Evolutionary conservation across 2,329 filamentous ascomycete genomes (phyloP), one percentile per base, ranked within the genome.

Genomic region (Paecilomyces formosus): DNA sequence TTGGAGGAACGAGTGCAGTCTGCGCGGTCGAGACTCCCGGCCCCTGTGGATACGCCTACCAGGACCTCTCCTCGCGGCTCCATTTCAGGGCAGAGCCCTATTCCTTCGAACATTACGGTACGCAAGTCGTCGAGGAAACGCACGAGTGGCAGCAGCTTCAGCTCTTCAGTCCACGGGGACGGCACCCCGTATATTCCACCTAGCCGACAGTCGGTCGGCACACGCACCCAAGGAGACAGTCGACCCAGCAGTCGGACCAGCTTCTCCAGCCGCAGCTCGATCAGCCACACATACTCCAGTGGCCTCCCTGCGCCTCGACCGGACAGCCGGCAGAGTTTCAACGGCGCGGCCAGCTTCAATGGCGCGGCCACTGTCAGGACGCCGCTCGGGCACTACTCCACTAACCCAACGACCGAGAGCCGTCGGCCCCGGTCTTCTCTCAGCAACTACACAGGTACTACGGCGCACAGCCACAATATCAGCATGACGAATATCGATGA

Each of bases 1-100:
- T 86, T 99, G 61, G 94, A 97, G 73, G 90, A 94, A 62, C 85
- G 94, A 52, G 93, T 99, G 9, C 92, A 97, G 61, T 91, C 88
- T 24, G 94, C 88, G 18, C 87, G 92, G 65, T 97, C 93, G 45
- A 96, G 94, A 75, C 83, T 99, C 21, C 94, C 94, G 2, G 90
- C 88, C 1, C 90, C 92, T 2, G 82, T 85, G 7, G 82, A 80
- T 57, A 94, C 89, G 0, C 92, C 92, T 3, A 91, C 92, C 18
- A 86, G 88, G 54, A 82, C 84, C 3, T 96, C 92, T n/a, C 91
- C 92, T 22, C 84, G 90, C 54, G 78, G 76, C 54, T 82, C 79
- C 55, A 74, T 79, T 7, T 64, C 79, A 21, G 74, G 78, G 28
- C 74, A 80, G 45, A 76, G 75, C 53, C 70, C 73, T 28, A 79